Conservation (phyloP, 257 asterid genomes). For the Linderniella brevidens region DNA sequence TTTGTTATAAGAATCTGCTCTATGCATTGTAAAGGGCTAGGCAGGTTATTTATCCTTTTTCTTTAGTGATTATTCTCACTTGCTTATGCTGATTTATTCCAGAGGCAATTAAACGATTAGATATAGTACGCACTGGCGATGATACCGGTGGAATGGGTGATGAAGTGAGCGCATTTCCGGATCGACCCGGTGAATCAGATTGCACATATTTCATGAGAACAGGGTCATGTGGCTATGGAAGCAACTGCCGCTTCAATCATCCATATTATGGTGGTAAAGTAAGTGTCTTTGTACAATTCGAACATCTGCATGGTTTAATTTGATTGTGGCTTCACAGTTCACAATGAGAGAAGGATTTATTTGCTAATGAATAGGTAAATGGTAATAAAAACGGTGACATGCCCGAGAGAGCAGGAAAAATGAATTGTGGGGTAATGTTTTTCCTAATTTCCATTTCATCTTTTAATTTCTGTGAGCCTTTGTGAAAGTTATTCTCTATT, state of each 20-base stretch:
- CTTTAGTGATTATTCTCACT: slow-evolving; percentile 3
- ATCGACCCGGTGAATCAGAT: slow-evolving; percentile 60
- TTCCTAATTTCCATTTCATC: slow-evolving; percentile 1
- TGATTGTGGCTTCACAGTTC: slow-evolving; percentile 4
- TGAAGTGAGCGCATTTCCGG: slow-evolving; percentile 32
- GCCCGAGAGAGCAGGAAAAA: slow-evolving; percentile 48
- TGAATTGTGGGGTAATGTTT: slow-evolving; percentile 41
- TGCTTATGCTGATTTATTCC: slow-evolving; percentile 6
- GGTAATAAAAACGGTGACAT: slow-evolving; percentile 19
- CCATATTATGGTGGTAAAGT: slow-evolving; percentile 33
- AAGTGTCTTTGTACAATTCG: background rate
- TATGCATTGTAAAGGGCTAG: too few relatives aligned
- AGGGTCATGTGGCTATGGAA: slow-evolving; percentile 60
- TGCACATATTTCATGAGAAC: slow-evolving; percentile 51
- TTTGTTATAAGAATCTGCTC: too few relatives aligned
- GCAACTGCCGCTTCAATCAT: slow-evolving; percentile 52
- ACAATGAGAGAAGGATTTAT: slow-evolving; percentile 11
- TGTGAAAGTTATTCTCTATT: background rate
- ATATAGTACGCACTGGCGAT: slow-evolving; percentile 21
- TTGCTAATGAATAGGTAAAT: slow-evolving; percentile 18
- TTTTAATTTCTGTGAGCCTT: background rate
- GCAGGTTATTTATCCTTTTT: background rate
- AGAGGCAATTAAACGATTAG: slow-evolving; percentile 26
- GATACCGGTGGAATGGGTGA: slow-evolving; percentile 20
- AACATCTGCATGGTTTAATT: background rate